A percentile compares a stretch with the other conserved stretches of the same genome.
These are phyloP conservation scores for Rhodotorula sp. DNA, from an alignment of 1,284 basidiomycete genomes.

Conservation along the genomic window DNA sequence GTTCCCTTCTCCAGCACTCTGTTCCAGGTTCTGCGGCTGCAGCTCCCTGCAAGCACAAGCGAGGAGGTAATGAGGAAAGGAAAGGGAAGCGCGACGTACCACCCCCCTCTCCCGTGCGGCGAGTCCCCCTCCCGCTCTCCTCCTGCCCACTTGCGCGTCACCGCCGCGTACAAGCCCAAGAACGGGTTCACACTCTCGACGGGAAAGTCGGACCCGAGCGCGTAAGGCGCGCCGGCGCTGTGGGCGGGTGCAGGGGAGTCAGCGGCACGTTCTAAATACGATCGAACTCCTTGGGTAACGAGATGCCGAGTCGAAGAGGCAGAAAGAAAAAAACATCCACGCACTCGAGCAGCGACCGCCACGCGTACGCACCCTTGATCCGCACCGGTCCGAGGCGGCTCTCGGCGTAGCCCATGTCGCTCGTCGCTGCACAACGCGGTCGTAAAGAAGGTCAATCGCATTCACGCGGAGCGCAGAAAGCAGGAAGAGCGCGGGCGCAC, in stretches of 20 bases:
- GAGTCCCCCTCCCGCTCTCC: constrained; percentile 59
- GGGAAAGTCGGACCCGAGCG: constrained; percentile 88
- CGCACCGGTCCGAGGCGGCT: constrained; percentile 72
- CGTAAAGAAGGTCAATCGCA: background rate
- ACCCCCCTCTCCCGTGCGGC: constrained; percentile 76
- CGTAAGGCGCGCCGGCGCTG: constrained; percentile 58
- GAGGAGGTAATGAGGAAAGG: background rate
- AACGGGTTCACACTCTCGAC: constrained; percentile 80
- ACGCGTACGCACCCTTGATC: constrained; percentile 84
- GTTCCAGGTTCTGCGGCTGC: no score
- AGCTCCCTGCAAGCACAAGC: no score
- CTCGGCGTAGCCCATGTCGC: constrained; percentile 90
- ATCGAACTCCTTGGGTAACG: no score
- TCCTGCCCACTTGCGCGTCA: constrained; percentile 67
- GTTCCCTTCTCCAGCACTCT: no score
- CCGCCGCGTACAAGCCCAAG: constrained; percentile 79
- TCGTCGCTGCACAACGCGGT: constrained; percentile 55
- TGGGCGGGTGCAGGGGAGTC: background rate
- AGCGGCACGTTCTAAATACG: no score
- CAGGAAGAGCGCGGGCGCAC: constrained; percentile 1
- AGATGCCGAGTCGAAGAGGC: background rate
- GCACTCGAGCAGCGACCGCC: constrained; percentile 72
- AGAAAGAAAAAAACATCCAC: constrained; percentile 45
- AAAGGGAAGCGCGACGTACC: constrained; percentile 56
- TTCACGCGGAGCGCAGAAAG: no score